Base-by-base conservation (phyloP, 2,329 filamentous ascomycete species). In the Sordariomycetes sp. region DNA sequence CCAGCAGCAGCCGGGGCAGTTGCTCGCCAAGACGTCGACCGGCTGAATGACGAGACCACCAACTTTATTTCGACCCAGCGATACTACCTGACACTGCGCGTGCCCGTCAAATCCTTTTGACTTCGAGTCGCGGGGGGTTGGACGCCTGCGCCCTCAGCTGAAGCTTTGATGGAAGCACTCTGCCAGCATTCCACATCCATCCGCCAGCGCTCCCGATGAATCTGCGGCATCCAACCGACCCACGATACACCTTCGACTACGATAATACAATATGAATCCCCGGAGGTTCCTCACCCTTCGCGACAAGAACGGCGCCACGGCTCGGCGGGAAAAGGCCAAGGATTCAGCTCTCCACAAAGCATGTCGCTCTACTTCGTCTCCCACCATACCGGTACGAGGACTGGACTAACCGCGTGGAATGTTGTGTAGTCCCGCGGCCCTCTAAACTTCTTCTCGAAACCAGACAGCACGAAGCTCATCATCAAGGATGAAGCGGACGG, bases 211-310 rank as follows among this genome's bases (percentile, higher is more conserved):
- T 50, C 20, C 46, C 22, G 22, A 50, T 50, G 46, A 22, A 20
- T 12, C n/a, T 14, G 46, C 20, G n/a, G 46, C 46, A 20, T 11
- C 46, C 12, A n/a, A 22, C 22, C 46, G n/a, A 50, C 12, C 46
- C 46, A 14, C 22, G 11, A 14, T 14, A 24, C 46, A 12, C 46
- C 5, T 50, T 14, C 28, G 16, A 32, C 24, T 22, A 25, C 24
- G 40, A 22, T n/a, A 11, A 35, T 56, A 62, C 61, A 67, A 76
- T 64, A 82, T 82, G 76, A 82, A 80, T 60, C 78, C 78, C 54
- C 84, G 81, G 68, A 84, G 86, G 65, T 85, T 90, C 69, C 82
- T 89, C 60, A 88, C 82, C 70, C 77, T 86, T 64, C 82, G 86
- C 63, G 87, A 89, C 66, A 90, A 82, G 72, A 78, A 77, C 24